Evolutionary conservation across 352 stramenopile species (phyloP).

Genomic region (Saprolegnia parasitica): DNA sequence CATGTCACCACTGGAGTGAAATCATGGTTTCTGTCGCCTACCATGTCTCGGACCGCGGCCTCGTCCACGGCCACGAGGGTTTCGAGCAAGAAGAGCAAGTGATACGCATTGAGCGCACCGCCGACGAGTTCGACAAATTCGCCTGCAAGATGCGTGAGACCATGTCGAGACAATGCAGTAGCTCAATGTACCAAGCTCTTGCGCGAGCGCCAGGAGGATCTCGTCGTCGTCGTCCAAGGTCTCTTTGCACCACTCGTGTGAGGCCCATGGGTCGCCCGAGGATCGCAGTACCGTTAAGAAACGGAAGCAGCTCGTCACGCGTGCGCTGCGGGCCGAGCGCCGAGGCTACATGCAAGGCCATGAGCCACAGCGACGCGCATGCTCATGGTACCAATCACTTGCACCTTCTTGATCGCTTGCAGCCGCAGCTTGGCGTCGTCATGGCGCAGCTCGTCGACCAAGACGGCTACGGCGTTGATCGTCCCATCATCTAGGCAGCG

Average conservation of each 20-base stretch:
- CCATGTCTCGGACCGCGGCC: constrained; percentile 89
- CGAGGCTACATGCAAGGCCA: constrained; percentile 44
- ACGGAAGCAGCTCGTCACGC: constrained; percentile 95
- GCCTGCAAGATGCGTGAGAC: constrained; percentile 35
- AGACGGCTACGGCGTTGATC: constrained; percentile 84
- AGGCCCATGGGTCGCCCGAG: neutral
- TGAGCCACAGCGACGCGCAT: neutral
- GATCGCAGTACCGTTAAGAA: constrained; percentile 84
- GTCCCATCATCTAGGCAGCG: constrained; percentile 52
- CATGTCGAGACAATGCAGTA: constrained; percentile 1
- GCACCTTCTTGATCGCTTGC: constrained; percentile 89
- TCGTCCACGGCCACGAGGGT: constrained; percentile 92
- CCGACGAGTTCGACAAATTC: constrained; percentile 90
- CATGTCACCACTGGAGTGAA: neutral
- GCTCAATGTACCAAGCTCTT: constrained; percentile 68
- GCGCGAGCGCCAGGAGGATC: constrained; percentile 92
- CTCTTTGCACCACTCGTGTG: constrained; percentile 48
- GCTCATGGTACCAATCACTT: constrained; percentile 68
- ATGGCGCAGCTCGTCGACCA: constrained; percentile 91
- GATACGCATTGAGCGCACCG: constrained; percentile 75
- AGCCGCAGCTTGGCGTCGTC: constrained; percentile 88
- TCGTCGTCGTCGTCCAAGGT: constrained; percentile 98
- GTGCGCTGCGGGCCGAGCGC: constrained; percentile 88
- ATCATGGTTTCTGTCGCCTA: constrained; percentile 23
- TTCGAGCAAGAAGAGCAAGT: constrained; percentile 94